Conservation (phyloP, 129 eudicot genomes). For the Ambrosia artemisiifolia region DNA sequence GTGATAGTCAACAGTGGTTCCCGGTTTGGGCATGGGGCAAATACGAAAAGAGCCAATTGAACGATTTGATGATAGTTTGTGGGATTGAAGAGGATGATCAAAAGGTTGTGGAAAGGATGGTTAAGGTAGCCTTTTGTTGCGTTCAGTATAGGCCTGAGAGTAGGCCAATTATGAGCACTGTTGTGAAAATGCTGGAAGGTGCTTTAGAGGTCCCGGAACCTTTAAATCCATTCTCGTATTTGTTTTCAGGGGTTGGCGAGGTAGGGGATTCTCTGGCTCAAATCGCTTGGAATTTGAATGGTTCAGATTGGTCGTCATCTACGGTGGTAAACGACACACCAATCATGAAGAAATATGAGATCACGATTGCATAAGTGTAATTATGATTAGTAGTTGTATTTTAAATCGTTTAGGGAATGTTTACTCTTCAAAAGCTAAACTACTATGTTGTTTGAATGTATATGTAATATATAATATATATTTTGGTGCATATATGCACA, state of each 20-base stretch:
- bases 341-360: conserved; percentile 3
- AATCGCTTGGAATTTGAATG: neutral
- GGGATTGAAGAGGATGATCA: neutral
- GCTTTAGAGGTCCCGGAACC: neutral
- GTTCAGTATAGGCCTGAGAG: conserved; percentile 7
- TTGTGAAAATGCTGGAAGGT: conserved; percentile 31
- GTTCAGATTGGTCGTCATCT: neutral
- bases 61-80: neutral
- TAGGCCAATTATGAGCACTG: conserved; percentile 18
- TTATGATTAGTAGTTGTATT: neutral
- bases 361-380: neutral
- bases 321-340: neutral
- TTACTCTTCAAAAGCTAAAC: no score
- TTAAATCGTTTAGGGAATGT: no score
- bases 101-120: conserved; percentile 3
- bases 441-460: no score
- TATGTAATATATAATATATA: no score
- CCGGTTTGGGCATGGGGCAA: neutral
- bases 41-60: neutral
- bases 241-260: neutral
- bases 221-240: conserved; percentile 7
- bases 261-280: neutral
- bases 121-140: conserved; percentile 14
- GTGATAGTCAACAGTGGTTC: conserved; percentile 1
- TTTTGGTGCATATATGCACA: no score